Evolutionary conservation across 306 rosid genomes (phyloP).

Genomic region (Cucurbita argyrosperma): DNA sequence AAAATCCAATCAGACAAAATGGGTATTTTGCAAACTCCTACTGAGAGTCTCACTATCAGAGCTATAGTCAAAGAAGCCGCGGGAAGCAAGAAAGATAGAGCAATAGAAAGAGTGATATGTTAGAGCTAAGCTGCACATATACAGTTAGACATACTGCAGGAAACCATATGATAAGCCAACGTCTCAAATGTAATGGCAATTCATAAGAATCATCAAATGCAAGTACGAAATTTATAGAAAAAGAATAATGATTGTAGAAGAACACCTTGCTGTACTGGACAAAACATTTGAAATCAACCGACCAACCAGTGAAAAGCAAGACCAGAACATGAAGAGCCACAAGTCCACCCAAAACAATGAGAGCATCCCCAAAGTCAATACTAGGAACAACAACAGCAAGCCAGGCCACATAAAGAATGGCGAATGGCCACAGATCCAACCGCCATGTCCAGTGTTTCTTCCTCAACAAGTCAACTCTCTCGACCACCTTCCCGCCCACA

Average conservation of each 20-base stretch:
- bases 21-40: neutral
- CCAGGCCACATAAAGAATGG: conserved; percentile 43
- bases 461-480: conserved; percentile 59
- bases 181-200: neutral
- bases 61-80: no score
- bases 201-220: neutral
- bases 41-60: neutral
- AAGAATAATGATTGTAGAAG: neutral
- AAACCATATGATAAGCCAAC: neutral
- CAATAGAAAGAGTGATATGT: neutral
- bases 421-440: conserved; percentile 68
- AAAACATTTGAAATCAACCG: conserved; percentile 80
- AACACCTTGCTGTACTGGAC: conserved; percentile 60
- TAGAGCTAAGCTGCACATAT: neutral
- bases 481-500: conserved; percentile 91
- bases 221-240: neutral
- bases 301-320: conserved; percentile 85
- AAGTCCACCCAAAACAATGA: conserved; percentile 54
- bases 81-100: neutral
- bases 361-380: conserved; percentile 58
- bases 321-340: conserved; percentile 56
- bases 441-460: conserved; percentile 67
- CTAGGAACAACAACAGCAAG: conserved; percentile 42
- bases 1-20: neutral
- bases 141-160: neutral